Base-by-base conservation (phyloP, 805 yeast genomes). In the Nakazawaea anatomiae region DNA sequence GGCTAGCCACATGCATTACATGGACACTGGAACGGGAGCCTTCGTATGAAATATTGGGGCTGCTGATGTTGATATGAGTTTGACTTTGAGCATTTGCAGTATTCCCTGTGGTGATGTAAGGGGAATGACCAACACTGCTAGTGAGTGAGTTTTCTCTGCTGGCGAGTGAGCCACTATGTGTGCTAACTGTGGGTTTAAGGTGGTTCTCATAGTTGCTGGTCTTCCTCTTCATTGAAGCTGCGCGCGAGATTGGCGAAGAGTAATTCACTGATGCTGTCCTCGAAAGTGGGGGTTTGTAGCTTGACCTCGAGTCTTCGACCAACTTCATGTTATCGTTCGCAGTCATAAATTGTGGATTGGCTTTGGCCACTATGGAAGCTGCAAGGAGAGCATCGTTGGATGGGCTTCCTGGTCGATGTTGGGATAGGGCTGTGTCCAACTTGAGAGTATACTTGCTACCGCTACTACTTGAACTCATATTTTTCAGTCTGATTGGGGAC, bases 311-410 rank as follows among this genome's bases (percentile, higher is more conserved):
- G n/a, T 43, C 39, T 43, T 43, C 29, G 18, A 32, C 44, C 25
- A 29, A 28, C 6, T 42, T 42, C 10, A 29, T 29, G 12, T 8
- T 43, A 14, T 43, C 46, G 32, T 29, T 34, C 8, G 46, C 46
- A 10, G 53, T 55, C 63, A 67, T 61, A 32, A 58, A 50, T 4
- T 54, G 38, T 3, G 72, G 69, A 10, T 58, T 65, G 4, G 59
- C 43, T 44, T 60, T 63, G 8, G 70, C 68, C n/a, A 67, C 66
- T n/a, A 60, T 34, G 4, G 68, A 57, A 0, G 72, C 72, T 4
- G 72, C 72, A 1, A 69, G 69, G 11, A 68, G 43, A 1, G 72
- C 72, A 8, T 60, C 59, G 0, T 63, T 54, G 1, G 71, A 67
- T 28, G 68, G 63, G 8, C 57, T 44, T 6, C 18, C 31, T 35